Evolutionary conservation across 306 rosid species (phyloP).

Genomic region (Malus sieversii): DNA sequence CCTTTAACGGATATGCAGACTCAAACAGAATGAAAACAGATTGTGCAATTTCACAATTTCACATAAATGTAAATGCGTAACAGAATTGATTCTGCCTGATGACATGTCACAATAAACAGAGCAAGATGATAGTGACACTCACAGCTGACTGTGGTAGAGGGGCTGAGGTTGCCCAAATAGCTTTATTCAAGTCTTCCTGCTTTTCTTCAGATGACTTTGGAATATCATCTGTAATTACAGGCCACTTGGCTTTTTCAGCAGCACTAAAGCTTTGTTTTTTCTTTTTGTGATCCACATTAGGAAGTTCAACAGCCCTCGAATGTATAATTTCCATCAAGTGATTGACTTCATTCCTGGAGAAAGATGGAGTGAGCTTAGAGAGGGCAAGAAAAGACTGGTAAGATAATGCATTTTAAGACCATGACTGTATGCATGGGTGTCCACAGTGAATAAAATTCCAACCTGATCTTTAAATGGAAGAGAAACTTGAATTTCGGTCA

Average conservation of each 20-base stretch:
- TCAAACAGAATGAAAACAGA: neutral
- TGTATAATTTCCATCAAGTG: conserved; percentile 55
- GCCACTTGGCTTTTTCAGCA: conserved; percentile 29
- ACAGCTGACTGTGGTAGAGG: conserved; percentile 45
- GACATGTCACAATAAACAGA: conserved; percentile 4
- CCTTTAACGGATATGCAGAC: neutral
- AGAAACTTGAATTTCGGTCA: neutral
- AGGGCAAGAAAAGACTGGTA: neutral
- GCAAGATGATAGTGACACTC: conserved; percentile 24
- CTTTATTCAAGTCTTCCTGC: conserved; percentile 30
- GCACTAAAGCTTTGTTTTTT: conserved; percentile 16
- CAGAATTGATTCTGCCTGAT: conserved; percentile 2
- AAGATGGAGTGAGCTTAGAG: neutral
- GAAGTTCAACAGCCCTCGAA: conserved; percentile 54
- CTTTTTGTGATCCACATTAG: conserved; percentile 28
- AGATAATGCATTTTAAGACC: neutral
- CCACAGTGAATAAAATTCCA: neutral
- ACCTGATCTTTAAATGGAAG: neutral
- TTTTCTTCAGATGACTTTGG: conserved; percentile 33
- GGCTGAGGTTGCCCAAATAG: conserved; percentile 42
- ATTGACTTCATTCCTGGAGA: conserved; percentile 62
- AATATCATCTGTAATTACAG: conserved; percentile 20
- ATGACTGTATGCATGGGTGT: neutral
- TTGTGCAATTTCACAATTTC: neutral
- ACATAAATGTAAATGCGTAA: neutral